Percentiles rank a stretch among this genome's conserved stretches.
Evolutionary conservation across 345 rosid species (phyloP).

Genomic region (Hypericum androsaemum): DNA sequence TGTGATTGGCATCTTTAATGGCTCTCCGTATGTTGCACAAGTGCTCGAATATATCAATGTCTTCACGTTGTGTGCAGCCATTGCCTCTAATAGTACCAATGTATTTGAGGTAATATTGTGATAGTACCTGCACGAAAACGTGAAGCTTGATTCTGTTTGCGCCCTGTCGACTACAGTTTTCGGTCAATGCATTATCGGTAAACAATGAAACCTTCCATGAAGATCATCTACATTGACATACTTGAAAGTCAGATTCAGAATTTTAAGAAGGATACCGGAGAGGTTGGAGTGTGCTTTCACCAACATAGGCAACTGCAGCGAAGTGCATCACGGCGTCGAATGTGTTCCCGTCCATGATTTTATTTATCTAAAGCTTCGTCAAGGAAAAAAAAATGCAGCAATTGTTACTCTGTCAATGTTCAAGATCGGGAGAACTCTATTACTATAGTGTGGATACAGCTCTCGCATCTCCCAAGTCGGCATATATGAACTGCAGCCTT

Average conservation of each 20-base stretch:
- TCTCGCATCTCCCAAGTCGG: conserved; percentile 85
- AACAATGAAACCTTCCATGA: no score
- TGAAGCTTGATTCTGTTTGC: no score
- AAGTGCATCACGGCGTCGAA: conserved; percentile 99
- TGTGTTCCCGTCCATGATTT: conserved; percentile 74
- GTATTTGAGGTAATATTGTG: conserved; percentile 97
- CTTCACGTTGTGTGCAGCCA: conserved; percentile 70
- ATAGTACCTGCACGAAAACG: conserved; percentile 52
- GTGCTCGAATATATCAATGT: conserved; percentile 96
- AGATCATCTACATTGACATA: no score
- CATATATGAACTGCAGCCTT: conserved; percentile 83
- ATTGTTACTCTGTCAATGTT: background rate
- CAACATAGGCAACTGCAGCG: conserved; percentile 99
- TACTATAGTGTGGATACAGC: conserved; percentile 41
- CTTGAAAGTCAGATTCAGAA: background rate
- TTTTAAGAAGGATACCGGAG: conserved; percentile 42
- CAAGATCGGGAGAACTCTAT: background rate
- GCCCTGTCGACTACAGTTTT: background rate
- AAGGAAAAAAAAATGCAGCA: conserved; percentile 27
- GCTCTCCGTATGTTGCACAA: conserved; percentile 98
- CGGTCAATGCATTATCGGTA: no score
- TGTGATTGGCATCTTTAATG: conserved; percentile 85
- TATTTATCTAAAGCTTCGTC: conserved; percentile 49
- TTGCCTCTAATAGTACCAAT: conserved; percentile 73
- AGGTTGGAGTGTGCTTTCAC: conserved; percentile 93